A percentile compares a stretch with the other conserved stretches of the same genome.
phyloP scores from a whole-genome alignment of 768 basidiomycete species.

The Boletus reticuloceps region DNA sequence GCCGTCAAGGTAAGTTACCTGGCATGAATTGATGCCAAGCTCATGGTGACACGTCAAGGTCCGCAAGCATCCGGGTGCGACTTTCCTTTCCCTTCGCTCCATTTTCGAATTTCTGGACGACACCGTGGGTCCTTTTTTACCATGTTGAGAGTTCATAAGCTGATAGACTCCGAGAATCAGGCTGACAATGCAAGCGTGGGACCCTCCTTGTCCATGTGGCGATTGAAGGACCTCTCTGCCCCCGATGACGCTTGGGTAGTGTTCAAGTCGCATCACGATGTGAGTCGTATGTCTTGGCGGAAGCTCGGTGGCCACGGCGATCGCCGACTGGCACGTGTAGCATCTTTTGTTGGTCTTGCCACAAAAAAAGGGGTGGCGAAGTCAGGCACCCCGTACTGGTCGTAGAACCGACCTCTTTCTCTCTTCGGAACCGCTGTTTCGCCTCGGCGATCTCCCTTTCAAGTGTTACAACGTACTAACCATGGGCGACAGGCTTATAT shows the following conservation, averaged over 20 bases:
- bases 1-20: conserved; percentile 47
- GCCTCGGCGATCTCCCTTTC: conserved; percentile 18
- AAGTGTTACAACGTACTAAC: conserved; percentile 12
- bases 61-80: conserved; percentile 20
- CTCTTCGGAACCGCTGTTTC: background rate
- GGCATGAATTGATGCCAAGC: background rate
- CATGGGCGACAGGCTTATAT: conserved; percentile 46
- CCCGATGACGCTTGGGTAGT: conserved; percentile 51
- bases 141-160: background rate
- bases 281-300: conserved; percentile 30
- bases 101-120: conserved; percentile 23
- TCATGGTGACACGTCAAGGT: conserved; percentile 17
- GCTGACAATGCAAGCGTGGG: conserved; percentile 1
- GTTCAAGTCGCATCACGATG: conserved; percentile 60
- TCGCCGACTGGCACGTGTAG: background rate
- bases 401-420: background rate
- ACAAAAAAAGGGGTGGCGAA: conserved; percentile 5
- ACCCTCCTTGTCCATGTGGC: conserved; percentile 49
- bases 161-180: conserved; percentile 13
- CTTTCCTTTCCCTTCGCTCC: conserved; percentile 25
- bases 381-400: conserved; percentile 18
- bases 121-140: conserved; percentile 13
- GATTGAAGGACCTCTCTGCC: conserved; percentile 35
- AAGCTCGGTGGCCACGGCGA: background rate
- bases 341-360: too few species aligned